Evolutionary conservation across 495 filamentous ascomycete species (phyloP), one percentile per base, ranked within the genome.

Genomic region (Cairneyella variabilis): DNA sequence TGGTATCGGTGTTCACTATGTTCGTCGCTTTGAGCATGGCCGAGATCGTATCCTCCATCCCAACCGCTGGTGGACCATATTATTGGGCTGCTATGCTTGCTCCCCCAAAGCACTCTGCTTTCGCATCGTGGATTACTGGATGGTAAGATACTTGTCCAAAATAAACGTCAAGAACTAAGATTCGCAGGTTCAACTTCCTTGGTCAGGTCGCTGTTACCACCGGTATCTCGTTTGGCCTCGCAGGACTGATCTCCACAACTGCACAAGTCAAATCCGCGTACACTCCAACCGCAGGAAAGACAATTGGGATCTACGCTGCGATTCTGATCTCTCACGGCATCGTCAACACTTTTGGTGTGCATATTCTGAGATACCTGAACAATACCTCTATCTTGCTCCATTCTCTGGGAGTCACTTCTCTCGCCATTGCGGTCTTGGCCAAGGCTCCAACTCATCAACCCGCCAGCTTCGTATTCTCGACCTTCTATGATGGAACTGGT

Each of bases 181-280:
- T 45, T 18, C 3, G 48, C 20, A 69, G 66, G 66, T 79, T 75
- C 62, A 83, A 80, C 44, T 54, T 83, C 11, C 73, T 82, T 5
- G 79, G 79, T 10, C 78, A 83, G 58, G 77, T 84, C 26, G 83
- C 83, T 25, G 83, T 86, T 10, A 86, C 83, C 1, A 84, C 83
- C 0, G 82, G 82, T 38, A 86, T 86, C 57, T 76, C 79, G 17
- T 86, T 85, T 54, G 83, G 83, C n/a, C 70, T 74, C 38, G 83
- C 83, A 7, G 72, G 71, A 11, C 69, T 86, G 3, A 77, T 86
- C 28, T 73, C 81, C 8, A 83, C 75, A 0, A 76, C 79, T 28
- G 78, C 80, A 8, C 75, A 75, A 1, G 67, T 86, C 23, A 77
- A 81, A 59, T 71, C 71, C 51, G 65, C 60, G 38, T 84, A 78